These are phyloP conservation scores for Tricholoma sp. DNA, from an alignment of 768 basidiomycete species.

Conservation along the genomic window DNA sequence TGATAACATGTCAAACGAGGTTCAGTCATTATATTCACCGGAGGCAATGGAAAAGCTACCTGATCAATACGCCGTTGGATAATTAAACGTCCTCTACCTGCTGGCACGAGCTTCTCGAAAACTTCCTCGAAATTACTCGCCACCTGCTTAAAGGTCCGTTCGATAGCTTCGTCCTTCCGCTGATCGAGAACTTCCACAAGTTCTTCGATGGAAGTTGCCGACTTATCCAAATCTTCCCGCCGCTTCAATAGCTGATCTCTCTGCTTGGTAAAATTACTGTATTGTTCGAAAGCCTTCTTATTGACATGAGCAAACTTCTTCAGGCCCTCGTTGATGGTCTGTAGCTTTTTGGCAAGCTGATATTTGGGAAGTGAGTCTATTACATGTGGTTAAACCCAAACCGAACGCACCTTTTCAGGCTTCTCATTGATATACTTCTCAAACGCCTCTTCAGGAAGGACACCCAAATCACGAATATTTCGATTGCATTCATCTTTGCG, in stretches of 20 bases:
- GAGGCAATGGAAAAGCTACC: constrained; percentile 29
- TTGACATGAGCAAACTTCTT: constrained; percentile 99
- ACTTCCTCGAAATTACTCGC: constrained; percentile 96
- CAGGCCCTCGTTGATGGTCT: constrained; percentile 84
- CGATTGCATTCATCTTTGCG: constrained; percentile 94
- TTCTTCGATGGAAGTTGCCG: constrained; percentile 85
- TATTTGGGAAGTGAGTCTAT: constrained; percentile 1
- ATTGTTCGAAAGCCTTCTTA: constrained; percentile 99
- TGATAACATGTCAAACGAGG: constrained; percentile 16
- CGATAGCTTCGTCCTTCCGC: constrained; percentile 97
- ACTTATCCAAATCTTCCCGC: constrained; percentile 87
- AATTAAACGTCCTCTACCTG: constrained; percentile 84
- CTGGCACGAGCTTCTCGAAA: constrained; percentile 93
- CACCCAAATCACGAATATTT: constrained; percentile 93
- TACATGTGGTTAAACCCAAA: not conserved
- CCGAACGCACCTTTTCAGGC: constrained; percentile 69
- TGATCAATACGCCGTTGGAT: constrained; percentile 91
- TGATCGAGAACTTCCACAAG: constrained; percentile 93
- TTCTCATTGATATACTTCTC: constrained; percentile 89
- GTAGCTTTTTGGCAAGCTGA: constrained; percentile 91
- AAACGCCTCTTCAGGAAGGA: constrained; percentile 95
- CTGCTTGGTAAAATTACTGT: constrained; percentile 96
- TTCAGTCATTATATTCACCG: not conserved
- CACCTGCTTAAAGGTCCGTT: constrained; percentile 97
- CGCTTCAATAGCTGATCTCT: constrained; percentile 86